phyloP scores from a whole-genome alignment of 1,139 yeast genomes.

The Suhomyces ambrosiae region DNA sequence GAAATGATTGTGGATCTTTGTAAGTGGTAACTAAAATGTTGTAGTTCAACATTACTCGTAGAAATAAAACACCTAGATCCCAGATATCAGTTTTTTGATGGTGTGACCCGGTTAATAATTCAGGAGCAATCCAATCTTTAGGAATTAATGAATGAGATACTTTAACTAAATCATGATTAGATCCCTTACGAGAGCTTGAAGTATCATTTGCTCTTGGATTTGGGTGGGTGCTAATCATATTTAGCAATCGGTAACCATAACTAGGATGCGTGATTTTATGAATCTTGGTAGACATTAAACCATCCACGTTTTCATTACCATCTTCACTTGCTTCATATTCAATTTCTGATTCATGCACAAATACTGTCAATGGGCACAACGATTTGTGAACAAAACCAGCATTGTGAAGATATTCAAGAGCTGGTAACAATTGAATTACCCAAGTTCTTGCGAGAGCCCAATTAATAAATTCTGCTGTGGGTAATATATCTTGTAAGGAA shows the following conservation, averaged over 20 bases:
- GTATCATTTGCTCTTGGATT: conserved; percentile 23
- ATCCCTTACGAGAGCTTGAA: conserved; percentile 1
- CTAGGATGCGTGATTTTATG: conserved; percentile 71
- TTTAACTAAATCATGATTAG: conserved; percentile 7
- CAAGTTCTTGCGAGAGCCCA: conserved; percentile 81
- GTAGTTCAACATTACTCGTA: conserved; percentile 68
- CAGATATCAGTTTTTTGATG: conserved; percentile 88
- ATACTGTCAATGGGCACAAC: conserved; percentile 63
- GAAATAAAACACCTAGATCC: conserved; percentile 82
- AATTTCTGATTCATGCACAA: conserved; percentile 25
- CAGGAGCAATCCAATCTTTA: conserved; percentile 76
- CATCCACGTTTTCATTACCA: conserved; percentile 1
- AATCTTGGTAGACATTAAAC: conserved; percentile 23
- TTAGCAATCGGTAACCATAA: conserved; percentile 67
- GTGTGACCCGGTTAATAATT: conserved; percentile 50
- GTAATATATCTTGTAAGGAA: conserved; percentile 64
- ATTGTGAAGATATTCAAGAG: conserved; percentile 80
- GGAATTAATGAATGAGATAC: conserved; percentile 34
- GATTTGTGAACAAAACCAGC: conserved; percentile 75
- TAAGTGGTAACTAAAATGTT: conserved; percentile 48
- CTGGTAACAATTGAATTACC: conserved; percentile 85
- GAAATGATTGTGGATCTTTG: conserved; percentile 63
- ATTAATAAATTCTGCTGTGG: conserved; percentile 68
- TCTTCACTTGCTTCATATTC: conserved; percentile 9
- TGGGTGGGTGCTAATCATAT: conserved; percentile 57